Base-by-base conservation (phyloP, 768 basidiomycete genomes). In the Boletus sp. region DNA sequence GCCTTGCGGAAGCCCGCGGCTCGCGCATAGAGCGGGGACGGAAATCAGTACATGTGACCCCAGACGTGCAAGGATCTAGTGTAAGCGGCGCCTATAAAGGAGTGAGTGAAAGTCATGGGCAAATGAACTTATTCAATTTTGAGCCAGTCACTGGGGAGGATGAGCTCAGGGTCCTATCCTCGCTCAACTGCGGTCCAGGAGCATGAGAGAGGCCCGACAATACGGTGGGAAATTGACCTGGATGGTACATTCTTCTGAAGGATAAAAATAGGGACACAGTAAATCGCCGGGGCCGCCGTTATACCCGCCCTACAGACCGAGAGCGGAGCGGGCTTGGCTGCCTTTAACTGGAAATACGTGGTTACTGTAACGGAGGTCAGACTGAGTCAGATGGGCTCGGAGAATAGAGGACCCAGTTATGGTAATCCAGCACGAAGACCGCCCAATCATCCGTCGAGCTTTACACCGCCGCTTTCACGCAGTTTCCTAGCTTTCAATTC, bases 401-500 rank as follows among this genome's bases (percentile, higher is more conserved):
- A 43, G 41, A 30, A 42, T 17, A 43, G 30, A 47, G 38, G 39
- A 57, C 43, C 50, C 55, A 40, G 15, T 54, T 52, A 59, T 47
- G 55, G 56, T 29, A 50, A 50, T 49, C 32, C 42, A 48, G 39
- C 54, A 50, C 32, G 32, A 49, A 47, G 33, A 48, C 29, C 44
- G 37, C 40, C 53, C 41, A 47, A 52, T 58, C 42, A 55, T 21
- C 33, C 42, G 34, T 48, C 57, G 29, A 51, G 42, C 55, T 51
- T 57, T 41, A 34, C 39, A 42, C 60, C 54, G 45, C 47, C 50
- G 51, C 51, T 47, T 40, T 54, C 58, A 44, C 52, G 62, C 64
- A 63, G 51, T 63, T 74, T 77, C 60, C 65, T 73, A 21, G 79
- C 83, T 68, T 86, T 90, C 69, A 91, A 62, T 69, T 85, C 79